phyloP scores from a whole-genome alignment of 495 filamentous ascomycete species.

The Aspergillus indologenus region DNA sequence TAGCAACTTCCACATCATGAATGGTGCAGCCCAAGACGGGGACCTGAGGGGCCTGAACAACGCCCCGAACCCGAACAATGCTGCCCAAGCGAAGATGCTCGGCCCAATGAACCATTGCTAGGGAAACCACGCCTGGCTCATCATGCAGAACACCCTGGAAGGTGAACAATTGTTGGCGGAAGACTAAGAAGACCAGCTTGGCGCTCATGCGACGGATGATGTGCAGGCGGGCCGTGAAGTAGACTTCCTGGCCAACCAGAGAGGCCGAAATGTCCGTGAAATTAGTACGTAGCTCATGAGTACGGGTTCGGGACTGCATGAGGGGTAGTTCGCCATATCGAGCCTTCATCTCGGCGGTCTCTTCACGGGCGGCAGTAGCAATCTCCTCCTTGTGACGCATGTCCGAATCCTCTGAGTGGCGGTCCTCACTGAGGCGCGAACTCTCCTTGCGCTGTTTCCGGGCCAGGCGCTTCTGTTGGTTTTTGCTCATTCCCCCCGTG shows the following conservation, averaged over 20 bases:
- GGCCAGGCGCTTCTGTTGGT: conserved; percentile 50
- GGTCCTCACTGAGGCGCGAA: conserved; percentile 51
- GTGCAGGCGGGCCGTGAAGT: conserved; percentile 79
- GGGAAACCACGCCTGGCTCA: conserved; percentile 47
- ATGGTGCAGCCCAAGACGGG: conserved; percentile 55
- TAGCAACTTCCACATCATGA: conserved; percentile 52
- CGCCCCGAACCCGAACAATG: conserved; percentile 62
- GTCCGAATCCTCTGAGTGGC: conserved; percentile 48
- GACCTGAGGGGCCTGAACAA: conserved; percentile 57
- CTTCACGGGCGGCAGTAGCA: conserved; percentile 30
- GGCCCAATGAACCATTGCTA: conserved; percentile 63
- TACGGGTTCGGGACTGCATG: conserved; percentile 45
- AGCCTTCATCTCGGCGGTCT: conserved; percentile 52
- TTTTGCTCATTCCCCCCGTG: conserved; percentile 44
- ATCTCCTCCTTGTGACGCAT: conserved; percentile 45
- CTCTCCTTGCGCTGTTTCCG: conserved; percentile 43
- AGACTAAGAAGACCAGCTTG: conserved; percentile 85
- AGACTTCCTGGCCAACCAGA: conserved; percentile 64
- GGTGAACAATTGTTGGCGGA: conserved; percentile 73
- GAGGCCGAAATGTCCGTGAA: conserved; percentile 53
- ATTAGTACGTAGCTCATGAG: conserved; percentile 39
- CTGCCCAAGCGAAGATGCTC: conserved; percentile 68
- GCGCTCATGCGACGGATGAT: conserved; percentile 80
- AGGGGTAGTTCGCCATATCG: conserved; percentile 59
- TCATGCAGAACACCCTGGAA: conserved; percentile 74